Evolutionary conservation across 2,329 filamentous ascomycete species (phyloP).

Genomic region (Thielaviopsis ethacetica): DNA sequence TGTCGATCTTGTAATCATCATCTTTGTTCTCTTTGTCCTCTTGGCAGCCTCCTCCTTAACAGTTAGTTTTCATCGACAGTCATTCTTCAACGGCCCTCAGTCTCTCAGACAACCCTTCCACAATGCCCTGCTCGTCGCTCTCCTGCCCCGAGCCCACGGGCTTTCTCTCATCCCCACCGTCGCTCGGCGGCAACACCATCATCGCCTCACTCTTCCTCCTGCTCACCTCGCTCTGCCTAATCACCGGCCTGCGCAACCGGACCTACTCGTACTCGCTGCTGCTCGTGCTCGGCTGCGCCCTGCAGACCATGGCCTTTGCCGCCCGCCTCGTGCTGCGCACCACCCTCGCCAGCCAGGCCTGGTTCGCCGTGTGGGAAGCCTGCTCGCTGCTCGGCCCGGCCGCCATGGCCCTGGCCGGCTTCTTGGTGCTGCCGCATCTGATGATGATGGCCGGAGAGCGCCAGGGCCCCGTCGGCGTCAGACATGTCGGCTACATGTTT

Average conservation of each 20-base stretch:
- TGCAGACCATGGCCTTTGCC: constrained; percentile 30
- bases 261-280: constrained; percentile 25
- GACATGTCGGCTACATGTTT: constrained; percentile 21
- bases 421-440: constrained; percentile 28
- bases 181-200: constrained; percentile 24
- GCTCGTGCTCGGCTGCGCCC: constrained; percentile 24
- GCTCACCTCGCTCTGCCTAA: constrained; percentile 23
- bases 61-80: too few relatives aligned
- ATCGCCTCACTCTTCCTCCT: constrained; percentile 25
- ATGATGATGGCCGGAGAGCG: constrained; percentile 30
- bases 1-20: too few relatives aligned
- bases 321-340: constrained; percentile 27
- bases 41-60: too few relatives aligned
- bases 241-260: constrained; percentile 23
- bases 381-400: constrained; percentile 32
- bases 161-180: constrained; percentile 12
- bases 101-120: too few relatives aligned
- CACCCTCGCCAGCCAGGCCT: constrained; percentile 19
- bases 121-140: neutral
- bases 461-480: constrained; percentile 22
- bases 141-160: neutral
- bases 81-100: too few relatives aligned
- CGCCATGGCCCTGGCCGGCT: constrained; percentile 28
- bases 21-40: too few relatives aligned
- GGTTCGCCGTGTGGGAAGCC: constrained; percentile 28